Conservation (phyloP, 495 filamentous ascomycete genomes). For the Podospora pseudoanserina region DNA sequence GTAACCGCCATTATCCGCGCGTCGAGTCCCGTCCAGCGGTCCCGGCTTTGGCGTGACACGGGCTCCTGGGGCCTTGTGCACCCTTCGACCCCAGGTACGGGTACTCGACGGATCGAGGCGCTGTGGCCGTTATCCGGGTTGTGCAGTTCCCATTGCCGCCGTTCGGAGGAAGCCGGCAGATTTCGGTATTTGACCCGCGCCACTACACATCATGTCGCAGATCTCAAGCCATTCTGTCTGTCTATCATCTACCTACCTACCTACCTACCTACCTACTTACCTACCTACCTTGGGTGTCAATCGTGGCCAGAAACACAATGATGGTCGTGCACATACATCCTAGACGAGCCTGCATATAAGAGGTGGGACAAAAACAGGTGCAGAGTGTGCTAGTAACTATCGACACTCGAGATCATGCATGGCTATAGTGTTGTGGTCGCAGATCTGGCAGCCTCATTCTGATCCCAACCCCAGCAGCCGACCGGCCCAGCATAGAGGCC, state of each 20-base stretch:
- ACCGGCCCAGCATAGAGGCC: too few species aligned
- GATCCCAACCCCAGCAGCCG: too few species aligned
- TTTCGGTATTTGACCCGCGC: slow-evolving; percentile 24
- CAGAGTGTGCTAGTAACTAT: slow-evolving; percentile 4
- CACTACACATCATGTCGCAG: slow-evolving; percentile 17
- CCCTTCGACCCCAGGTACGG: slow-evolving; percentile 8
- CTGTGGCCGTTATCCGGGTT: neutral
- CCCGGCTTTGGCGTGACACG: neutral
- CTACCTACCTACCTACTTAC: too few species aligned
- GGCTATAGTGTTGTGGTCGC: slow-evolving; percentile 4
- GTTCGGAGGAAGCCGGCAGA: slow-evolving; percentile 12
- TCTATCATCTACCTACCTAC: too few species aligned
- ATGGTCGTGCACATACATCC: neutral
- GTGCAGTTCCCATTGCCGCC: slow-evolving; percentile 4
- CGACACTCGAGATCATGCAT: slow-evolving; percentile 3
- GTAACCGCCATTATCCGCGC: slow-evolving; percentile 13
- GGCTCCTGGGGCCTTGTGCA: neutral
- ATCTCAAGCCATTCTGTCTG: neutral
- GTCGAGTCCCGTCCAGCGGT: neutral
- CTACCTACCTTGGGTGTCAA: too few species aligned
- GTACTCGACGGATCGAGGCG: slow-evolving; percentile 1
- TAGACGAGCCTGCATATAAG: neutral
- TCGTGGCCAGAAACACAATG: neutral
- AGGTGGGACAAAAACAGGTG: slow-evolving; percentile 4
- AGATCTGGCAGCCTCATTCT: slow-evolving; percentile 1